phyloP scores from a whole-genome alignment of 2,329 filamentous ascomycete species.

The Mycocentrospora acerina region DNA sequence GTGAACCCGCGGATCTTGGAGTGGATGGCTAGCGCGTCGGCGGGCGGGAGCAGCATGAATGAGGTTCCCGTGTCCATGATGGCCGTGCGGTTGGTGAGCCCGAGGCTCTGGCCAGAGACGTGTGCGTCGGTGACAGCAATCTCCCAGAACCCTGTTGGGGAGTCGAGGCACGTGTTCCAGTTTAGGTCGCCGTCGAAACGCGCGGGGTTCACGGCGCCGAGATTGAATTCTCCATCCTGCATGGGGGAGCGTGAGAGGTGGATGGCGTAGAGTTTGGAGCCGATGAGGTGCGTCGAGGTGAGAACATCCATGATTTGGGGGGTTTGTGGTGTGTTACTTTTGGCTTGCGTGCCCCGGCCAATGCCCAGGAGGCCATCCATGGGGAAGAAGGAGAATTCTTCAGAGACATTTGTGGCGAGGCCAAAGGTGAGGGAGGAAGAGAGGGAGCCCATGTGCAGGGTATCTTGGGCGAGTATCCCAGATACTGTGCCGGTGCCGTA shows the following conservation, averaged over 20 bases:
- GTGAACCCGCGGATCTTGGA: constrained; percentile 63
- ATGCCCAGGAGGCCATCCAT: constrained; percentile 88
- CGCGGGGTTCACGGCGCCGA: constrained; percentile 68
- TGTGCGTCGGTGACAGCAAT: constrained; percentile 67
- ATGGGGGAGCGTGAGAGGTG: constrained; percentile 69
- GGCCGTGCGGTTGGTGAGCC: constrained; percentile 56
- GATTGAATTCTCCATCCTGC: constrained; percentile 75
- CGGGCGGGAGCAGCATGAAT: constrained; percentile 70
- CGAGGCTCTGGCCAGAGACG: constrained; percentile 57
- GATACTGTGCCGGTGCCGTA: constrained; percentile 78
- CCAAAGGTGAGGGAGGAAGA: constrained; percentile 69
- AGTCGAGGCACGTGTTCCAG: constrained; percentile 60
- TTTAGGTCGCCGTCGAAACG: constrained; percentile 69
- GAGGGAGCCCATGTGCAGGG: constrained; percentile 65
- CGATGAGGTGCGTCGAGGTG: constrained; percentile 56
- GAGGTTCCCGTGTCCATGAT: constrained; percentile 86
- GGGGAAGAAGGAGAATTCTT: constrained; percentile 74
- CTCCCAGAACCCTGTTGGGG: constrained; percentile 66
- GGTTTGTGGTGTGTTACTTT: constrained; percentile 48
- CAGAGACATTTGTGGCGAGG: constrained; percentile 68
- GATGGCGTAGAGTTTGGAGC: constrained; percentile 70
- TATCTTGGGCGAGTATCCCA: constrained; percentile 68
- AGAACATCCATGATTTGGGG: constrained; percentile 70
- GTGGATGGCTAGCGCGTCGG: constrained; percentile 69
- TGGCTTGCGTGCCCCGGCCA: constrained; percentile 56